Evolutionary conservation across 345 rosid species (phyloP).

Genomic region (sweet orange (Citrus sinensis)): DVS_A1.0 CM039164.1:26717501-26718000

Average conservation of each 20-base stretch:
- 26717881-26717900: background rate
- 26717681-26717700: background rate
- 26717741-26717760: background rate
- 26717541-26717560: background rate
- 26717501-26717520: background rate
- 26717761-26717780: background rate
- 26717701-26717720: slow-evolving; percentile 5
- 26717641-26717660: slow-evolving; percentile 7
- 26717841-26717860: background rate
- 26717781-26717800: background rate
- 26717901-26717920: background rate
- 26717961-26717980: background rate
- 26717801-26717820: background rate
- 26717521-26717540: background rate
- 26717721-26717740: slow-evolving; percentile 12
- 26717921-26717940: background rate
- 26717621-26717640: slow-evolving; percentile 7
- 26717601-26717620: background rate
- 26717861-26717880: background rate
- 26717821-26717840: background rate
- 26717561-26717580: background rate
- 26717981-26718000: background rate
- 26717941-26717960: background rate
- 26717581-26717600: slow-evolving; percentile 6
- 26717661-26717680: background rate